Base-by-base conservation (phyloP, 805 yeast genomes). In the Sungouiella thailandica region DNA sequence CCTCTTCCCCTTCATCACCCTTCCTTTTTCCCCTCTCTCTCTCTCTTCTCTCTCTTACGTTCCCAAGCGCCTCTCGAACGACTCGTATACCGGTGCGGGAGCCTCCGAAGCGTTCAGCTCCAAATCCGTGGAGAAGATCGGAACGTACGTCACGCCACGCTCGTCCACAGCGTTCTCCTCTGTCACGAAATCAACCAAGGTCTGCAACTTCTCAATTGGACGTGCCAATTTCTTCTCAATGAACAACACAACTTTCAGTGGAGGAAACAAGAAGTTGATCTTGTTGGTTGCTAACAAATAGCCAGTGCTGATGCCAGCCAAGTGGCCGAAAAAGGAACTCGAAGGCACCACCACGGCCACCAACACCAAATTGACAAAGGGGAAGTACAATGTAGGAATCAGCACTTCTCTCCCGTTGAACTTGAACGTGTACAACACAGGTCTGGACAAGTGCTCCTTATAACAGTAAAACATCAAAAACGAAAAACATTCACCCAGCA, bases 401-500 rank as follows among this genome's bases (percentile, higher is more conserved):
- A 62, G 52, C 23, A 62, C 45, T 12, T 65, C 64, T 15, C 67
- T 56, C 7, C 67, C 62, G 18, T 60, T 50, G 19, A 48, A 41
- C 33, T 42, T 47, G 27, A 54, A 47, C 14, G 54, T 47, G 37
- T 55, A 60, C 36, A 66, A 51, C 9, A 64, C 55, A 9, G 81
- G 79, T 16, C 57, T 55, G 33, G 39, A 34, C 17, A 37, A 42
- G 47, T 55, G 64, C 44, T 62, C 70, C 44, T 58, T 59, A 44
- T 70, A 73, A n/a, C 84, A 76, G 42, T 63, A 73, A 58, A 70
- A 83, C 3, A 79, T 75, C 37, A 76, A 49, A 46, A 86, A 72
- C 33, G 87, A 71, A 51, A 85, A 85, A 20, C 74, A 74, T 75
- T 89, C 74, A 1, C 81, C 94, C 32, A 85, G 76, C 15, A 87